These are phyloP conservation scores for Kentomonas sorsogonicus DNA, from an alignment of 208 protist species.

Conservation along the genomic window DNA sequence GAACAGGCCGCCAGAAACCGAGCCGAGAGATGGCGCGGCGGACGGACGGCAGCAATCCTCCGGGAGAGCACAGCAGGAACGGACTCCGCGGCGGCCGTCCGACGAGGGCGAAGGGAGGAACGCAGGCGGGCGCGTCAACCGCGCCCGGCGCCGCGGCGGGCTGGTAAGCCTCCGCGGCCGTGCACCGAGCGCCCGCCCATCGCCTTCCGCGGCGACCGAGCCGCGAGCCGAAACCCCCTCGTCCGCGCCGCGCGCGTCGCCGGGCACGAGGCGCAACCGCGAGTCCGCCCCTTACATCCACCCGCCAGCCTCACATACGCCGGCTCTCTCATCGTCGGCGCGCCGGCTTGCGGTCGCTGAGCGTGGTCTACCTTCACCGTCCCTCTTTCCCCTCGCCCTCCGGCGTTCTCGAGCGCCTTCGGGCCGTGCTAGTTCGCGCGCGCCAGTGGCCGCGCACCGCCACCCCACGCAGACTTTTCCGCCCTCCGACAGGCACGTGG, in stretches of 20 bases:
- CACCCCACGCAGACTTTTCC: background rate
- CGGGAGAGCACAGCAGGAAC: slow-evolving; percentile 91
- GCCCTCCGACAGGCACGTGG: background rate
- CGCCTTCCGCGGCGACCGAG: too few species aligned
- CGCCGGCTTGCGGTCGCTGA: too few species aligned
- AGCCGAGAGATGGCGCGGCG: too few species aligned
- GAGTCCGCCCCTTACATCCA: too few species aligned
- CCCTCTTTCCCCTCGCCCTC: too few species aligned
- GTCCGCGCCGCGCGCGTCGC: too few species aligned
- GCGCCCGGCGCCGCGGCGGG: slow-evolving; percentile 35
- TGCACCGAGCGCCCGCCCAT: background rate
- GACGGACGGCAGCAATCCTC: too few species aligned
- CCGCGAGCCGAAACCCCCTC: background rate
- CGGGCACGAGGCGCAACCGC: background rate
- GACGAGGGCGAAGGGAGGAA: slow-evolving; percentile 33
- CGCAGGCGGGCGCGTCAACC: slow-evolving; percentile 24
- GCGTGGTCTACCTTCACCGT: too few species aligned
- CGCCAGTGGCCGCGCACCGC: background rate
- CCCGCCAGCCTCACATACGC: too few species aligned
- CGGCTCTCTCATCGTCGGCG: too few species aligned
- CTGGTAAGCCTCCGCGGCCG: slow-evolving; percentile 11
- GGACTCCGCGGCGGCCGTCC: slow-evolving; percentile 45
- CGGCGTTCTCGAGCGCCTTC: too few species aligned
- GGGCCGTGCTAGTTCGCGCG: background rate
- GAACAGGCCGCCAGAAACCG: too few species aligned